Evolutionary conservation across 306 rosid genomes (phyloP), one percentile per base, ranked within the genome.

Genomic region (Nissolia schottii): DNA sequence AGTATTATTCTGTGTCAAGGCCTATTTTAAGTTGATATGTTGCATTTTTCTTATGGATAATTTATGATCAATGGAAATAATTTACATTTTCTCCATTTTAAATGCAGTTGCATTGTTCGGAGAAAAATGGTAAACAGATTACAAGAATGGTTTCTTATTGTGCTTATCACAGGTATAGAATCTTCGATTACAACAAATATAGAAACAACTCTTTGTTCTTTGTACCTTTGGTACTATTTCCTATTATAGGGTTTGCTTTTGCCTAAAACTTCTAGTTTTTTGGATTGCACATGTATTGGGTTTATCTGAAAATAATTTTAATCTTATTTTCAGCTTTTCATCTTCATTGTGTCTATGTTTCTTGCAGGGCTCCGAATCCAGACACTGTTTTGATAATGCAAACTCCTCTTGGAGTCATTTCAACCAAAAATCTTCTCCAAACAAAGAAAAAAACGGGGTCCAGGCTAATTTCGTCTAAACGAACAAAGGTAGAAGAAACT

Each of bases 291-390:
- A 25, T 20, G 3, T 49, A 23, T 64, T n/a, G 71, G 46, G 7
- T 74, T 45, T 37, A 51, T 71, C 68, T 48, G 34, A 54, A 75
- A 49, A 49, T 70, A 43, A 43, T 53, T 14, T 64, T 32, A 15
- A 16, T 45, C 63, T 15, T 62, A 31, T 29, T 49, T 45, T 54
- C 23, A 20, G 5, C 45, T 60, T 43, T 65, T 58, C 35, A 63
- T 41, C 76, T 50, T 75, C 2, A 71, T 60, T 53, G n/a, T 70
- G 73, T 85, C 80, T 74, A 28, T 60, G 62, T 72, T 63, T 45
- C 41, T 54, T 82, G 79, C 83, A 92, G 98, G 88, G 90, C 98
- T 76, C 96, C 98, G 68, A 92, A 90, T 86, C 98, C 94, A 29
- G 96, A 92, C 76, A 88, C 89, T 7, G 94, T 83, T 68, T 82